Percentiles rank a stretch among this genome's conserved stretches.
Conservation (phyloP, 441 rosid genomes). For the Brassica hybrid region DNA sequence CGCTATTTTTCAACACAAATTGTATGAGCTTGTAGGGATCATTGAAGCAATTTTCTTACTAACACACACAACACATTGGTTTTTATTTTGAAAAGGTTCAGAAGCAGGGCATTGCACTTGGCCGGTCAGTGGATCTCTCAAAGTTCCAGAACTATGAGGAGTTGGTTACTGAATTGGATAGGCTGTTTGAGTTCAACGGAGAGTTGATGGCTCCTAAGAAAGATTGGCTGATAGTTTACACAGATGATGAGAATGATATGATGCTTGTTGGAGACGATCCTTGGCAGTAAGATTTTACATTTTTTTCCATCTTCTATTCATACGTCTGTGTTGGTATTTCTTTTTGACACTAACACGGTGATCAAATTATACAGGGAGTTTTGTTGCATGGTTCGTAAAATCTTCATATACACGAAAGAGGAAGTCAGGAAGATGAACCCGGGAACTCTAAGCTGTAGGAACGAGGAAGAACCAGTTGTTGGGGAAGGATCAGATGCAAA, state of each 20-base stretch:
- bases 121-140: conserved; percentile 92
- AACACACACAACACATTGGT: neutral
- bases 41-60: neutral
- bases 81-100: conserved; percentile 60
- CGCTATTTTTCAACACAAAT: neutral
- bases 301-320: neutral
- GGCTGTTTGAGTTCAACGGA: conserved; percentile 83
- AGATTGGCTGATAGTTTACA: conserved; percentile 84
- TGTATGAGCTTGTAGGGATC: neutral
- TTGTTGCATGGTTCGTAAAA: conserved; percentile 93
- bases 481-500: conserved; percentile 54
- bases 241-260: conserved; percentile 97
- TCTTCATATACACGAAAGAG: conserved; percentile 81
- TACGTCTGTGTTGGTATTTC: neutral
- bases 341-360: conserved; percentile 7
- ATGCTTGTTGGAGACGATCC: conserved; percentile 99
- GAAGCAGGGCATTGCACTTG: conserved; percentile 94
- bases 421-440: conserved; percentile 94
- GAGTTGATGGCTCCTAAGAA: conserved; percentile 69
- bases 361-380: conserved; percentile 68
- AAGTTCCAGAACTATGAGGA: conserved; percentile 80
- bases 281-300: conserved; percentile 81
- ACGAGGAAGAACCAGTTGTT: conserved; percentile 51
- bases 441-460: conserved; percentile 53
- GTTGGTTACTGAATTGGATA: conserved; percentile 82